Conservation (phyloP, 2,329 filamentous ascomycete species). For the Lachnellula subtilissima region DNA sequence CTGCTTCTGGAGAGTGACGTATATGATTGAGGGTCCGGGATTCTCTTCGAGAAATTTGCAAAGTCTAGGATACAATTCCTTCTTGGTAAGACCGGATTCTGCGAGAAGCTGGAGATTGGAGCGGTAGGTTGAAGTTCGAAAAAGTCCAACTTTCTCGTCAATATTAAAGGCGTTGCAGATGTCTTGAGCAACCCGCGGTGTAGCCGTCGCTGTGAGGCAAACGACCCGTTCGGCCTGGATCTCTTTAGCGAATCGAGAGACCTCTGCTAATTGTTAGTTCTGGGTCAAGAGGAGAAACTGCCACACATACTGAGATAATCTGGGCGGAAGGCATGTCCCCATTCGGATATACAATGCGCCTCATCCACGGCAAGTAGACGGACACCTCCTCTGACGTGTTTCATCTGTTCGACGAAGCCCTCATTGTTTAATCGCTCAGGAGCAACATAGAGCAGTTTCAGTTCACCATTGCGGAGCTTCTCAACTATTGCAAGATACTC, state of each 20-base stretch:
- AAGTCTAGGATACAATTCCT: slow-evolving; percentile 43
- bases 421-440: slow-evolving; percentile 59
- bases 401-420: slow-evolving; percentile 52
- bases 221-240: slow-evolving; percentile 53
- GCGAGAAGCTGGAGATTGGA: slow-evolving; percentile 50
- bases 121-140: slow-evolving; percentile 55
- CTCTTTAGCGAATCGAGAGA: slow-evolving; percentile 52
- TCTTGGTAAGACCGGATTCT: slow-evolving; percentile 37
- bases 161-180: slow-evolving; percentile 51
- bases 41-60: slow-evolving; percentile 46
- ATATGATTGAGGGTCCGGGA: slow-evolving; percentile 54
- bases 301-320: slow-evolving; percentile 42
- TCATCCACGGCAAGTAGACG: slow-evolving; percentile 54
- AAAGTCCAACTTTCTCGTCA: slow-evolving; percentile 42
- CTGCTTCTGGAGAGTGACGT: slow-evolving; percentile 54
- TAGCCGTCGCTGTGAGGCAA: slow-evolving; percentile 57
- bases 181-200: slow-evolving; percentile 49
- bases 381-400: slow-evolving; percentile 48
- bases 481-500: slow-evolving; percentile 39
- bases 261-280: slow-evolving; percentile 24
- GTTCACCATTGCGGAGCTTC: slow-evolving; percentile 41
- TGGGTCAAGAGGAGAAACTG: not conserved
- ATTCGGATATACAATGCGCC: slow-evolving; percentile 55
- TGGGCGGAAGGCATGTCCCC: slow-evolving; percentile 46
- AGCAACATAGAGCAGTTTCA: slow-evolving; percentile 54